phyloP scores from a whole-genome alignment of 164 flowering plant genomes.

The Liquidambar formosana region DNA sequence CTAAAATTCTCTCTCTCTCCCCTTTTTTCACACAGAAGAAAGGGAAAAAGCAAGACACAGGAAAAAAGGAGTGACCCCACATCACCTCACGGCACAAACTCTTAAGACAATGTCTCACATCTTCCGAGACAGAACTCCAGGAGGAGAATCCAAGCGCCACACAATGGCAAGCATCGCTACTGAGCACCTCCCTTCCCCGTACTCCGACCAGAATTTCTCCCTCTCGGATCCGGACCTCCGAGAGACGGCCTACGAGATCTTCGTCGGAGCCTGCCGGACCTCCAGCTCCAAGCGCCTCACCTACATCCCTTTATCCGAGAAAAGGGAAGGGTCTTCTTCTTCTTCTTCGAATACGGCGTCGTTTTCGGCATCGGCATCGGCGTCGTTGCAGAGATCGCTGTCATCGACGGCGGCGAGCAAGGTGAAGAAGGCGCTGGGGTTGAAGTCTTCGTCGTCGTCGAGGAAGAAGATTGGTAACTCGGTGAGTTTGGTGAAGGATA shows the following conservation, averaged over 20 bases:
- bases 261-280: constrained; percentile 61
- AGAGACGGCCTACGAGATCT: constrained; percentile 66
- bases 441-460: constrained; percentile 37
- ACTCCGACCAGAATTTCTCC: constrained; percentile 27
- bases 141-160: constrained; percentile 18
- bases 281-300: constrained; percentile 48
- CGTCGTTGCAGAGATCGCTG: constrained; percentile 57
- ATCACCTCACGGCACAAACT: neutral
- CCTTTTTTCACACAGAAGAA: neutral
- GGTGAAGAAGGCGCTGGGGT: constrained; percentile 77
- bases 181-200: constrained; percentile 28
- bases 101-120: constrained; percentile 10
- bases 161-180: neutral
- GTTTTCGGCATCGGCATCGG: constrained; percentile 16
- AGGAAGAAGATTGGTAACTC: constrained; percentile 11
- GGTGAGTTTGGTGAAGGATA: neutral
- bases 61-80: neutral
- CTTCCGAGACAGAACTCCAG: constrained; percentile 16
- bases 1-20: neutral
- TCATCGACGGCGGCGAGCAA: constrained; percentile 72
- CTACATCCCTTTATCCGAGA: constrained; percentile 43
- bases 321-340: constrained; percentile 18
- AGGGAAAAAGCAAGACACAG: neutral
- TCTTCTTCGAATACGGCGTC: too few relatives aligned
- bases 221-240: constrained; percentile 59